Conservation (phyloP, 192 early-diverging fungal species). For the Coemansia sp. region DNA sequence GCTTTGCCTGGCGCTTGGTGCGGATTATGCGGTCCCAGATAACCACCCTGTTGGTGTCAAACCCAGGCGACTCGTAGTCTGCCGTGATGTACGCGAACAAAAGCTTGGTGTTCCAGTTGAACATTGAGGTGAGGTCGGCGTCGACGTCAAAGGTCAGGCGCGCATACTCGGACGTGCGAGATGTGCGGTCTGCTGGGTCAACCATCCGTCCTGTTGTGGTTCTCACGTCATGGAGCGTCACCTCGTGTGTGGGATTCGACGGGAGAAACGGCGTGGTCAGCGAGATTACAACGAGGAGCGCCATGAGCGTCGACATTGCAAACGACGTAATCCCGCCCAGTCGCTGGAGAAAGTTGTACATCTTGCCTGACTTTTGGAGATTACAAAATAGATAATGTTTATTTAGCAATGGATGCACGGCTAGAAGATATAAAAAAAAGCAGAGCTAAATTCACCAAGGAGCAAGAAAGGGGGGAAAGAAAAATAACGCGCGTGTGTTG, state of each 20-base stretch:
- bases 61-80: conserved; percentile 29
- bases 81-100: conserved; percentile 49
- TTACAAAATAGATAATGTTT: not conserved
- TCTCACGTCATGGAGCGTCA: conserved; percentile 38
- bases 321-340: conserved; percentile 51
- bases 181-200: conserved; percentile 40
- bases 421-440: not conserved
- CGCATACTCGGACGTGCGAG: conserved; percentile 43
- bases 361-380: conserved; percentile 4
- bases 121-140: conserved; percentile 49
- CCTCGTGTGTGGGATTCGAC: conserved; percentile 26
- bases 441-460: not conserved
- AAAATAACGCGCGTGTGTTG: not conserved
- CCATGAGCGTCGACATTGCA: conserved; percentile 53
- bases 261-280: conserved; percentile 40
- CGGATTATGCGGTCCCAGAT: conserved; percentile 52
- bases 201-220: conserved; percentile 44
- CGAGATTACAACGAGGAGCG: conserved; percentile 38
- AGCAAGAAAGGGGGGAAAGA: not conserved
- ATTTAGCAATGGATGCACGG: not conserved
- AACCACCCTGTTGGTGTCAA: conserved; percentile 41
- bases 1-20: conserved; percentile 40
- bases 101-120: conserved; percentile 57
- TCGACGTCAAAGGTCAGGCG: conserved; percentile 52
- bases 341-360: conserved; percentile 55